These are phyloP conservation scores for Mortierella polycephala DNA, from an alignment of 371 early-diverging fungal species.

Conservation along the genomic window DNA sequence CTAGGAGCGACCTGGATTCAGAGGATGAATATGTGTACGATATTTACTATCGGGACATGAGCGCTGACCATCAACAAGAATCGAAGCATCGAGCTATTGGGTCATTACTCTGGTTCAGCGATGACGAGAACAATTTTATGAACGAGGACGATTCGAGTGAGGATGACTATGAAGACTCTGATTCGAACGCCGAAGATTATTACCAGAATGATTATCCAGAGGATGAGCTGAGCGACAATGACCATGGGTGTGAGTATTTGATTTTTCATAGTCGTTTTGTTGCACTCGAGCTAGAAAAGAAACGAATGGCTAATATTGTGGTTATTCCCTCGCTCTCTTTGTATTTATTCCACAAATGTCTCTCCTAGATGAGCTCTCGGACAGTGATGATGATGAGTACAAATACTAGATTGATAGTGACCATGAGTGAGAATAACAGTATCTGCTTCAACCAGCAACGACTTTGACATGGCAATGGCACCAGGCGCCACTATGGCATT, in stretches of 20 bases:
- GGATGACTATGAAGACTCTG: slow-evolving; percentile 66
- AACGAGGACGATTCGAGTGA: slow-evolving; percentile 67
- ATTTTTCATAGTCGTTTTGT: not conserved
- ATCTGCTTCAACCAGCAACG: too few species aligned
- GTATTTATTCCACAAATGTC: not conserved
- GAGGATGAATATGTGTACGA: slow-evolving; percentile 71
- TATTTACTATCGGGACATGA: slow-evolving; percentile 66
- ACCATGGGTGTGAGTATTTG: slow-evolving; percentile 26
- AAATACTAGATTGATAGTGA: too few species aligned
- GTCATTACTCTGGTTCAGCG: slow-evolving; percentile 65
- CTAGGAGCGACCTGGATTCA: slow-evolving; percentile 43
- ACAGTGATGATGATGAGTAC: not conserved
- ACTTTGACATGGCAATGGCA: too few species aligned
- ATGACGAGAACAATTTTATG: slow-evolving; percentile 60
- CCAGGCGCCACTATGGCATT: too few species aligned
- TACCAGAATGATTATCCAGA: slow-evolving; percentile 75
- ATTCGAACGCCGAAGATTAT: slow-evolving; percentile 75
- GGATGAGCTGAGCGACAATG: slow-evolving; percentile 62
- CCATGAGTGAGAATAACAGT: too few species aligned
- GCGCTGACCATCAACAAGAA: slow-evolving; percentile 39
- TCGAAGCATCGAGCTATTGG: slow-evolving; percentile 52
- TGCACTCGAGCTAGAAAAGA: not conserved
- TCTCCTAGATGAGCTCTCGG: slow-evolving; percentile 3
- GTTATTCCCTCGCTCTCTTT: not conserved
- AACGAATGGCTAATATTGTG: not conserved